Conservation (phyloP, 257 asterid species). For the Solanum raphanifolium region DNA sequence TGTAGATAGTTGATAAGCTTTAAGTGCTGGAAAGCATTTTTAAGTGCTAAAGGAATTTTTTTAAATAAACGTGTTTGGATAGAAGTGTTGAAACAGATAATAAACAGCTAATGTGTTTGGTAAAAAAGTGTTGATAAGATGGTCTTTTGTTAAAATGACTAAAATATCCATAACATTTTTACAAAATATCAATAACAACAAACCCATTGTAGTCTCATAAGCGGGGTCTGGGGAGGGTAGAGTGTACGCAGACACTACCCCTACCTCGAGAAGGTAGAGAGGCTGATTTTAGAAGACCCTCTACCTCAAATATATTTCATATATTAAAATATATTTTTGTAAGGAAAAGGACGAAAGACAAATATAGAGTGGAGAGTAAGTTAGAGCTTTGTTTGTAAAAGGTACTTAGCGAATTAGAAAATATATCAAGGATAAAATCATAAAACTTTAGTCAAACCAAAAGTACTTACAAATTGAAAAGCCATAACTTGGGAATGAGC, state of each 20-base stretch:
- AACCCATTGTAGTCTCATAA: background rate
- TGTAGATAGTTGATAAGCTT: background rate
- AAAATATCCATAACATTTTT: background rate
- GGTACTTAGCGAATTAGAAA: background rate
- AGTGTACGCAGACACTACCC: background rate
- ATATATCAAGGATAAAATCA: background rate
- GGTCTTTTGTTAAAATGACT: background rate
- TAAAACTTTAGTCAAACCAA: background rate
- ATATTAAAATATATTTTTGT: background rate
- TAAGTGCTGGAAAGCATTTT: background rate
- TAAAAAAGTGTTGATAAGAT: background rate
- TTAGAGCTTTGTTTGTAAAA: background rate
- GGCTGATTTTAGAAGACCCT: background rate
- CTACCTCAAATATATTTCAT: background rate
- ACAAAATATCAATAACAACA: background rate
- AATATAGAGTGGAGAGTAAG: background rate
- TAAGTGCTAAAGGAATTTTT: background rate
- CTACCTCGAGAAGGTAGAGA: background rate
- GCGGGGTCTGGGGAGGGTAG: background rate
- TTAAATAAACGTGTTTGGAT: background rate
- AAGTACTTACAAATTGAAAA: background rate
- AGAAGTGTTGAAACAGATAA: background rate
- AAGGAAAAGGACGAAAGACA: background rate
- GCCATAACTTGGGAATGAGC: background rate
- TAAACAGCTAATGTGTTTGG: background rate